A percentile compares a stretch with the other conserved stretches of the same genome.
Evolutionary conservation across 495 filamentous ascomycete genomes (phyloP).

Genomic region (Hyphodiscus hymeniophilus): DNA sequence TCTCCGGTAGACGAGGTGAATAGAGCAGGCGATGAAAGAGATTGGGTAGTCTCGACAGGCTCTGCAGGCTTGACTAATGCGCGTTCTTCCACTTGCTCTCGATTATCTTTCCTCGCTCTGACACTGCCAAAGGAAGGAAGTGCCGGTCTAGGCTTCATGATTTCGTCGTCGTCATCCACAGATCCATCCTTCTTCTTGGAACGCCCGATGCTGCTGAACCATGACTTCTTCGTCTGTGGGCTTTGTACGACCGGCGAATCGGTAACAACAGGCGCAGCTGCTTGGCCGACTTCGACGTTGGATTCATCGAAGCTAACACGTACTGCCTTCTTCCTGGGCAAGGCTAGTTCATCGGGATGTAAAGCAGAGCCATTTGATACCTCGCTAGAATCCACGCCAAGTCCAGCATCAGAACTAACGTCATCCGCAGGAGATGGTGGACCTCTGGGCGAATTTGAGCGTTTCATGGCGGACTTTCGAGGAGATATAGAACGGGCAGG

Average conservation of each 20-base stretch:
- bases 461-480: constrained; percentile 79
- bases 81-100: constrained; percentile 33
- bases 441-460: constrained; percentile 22
- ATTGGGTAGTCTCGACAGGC: constrained; percentile 10
- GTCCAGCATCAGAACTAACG: constrained; percentile 15
- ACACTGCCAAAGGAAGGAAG: constrained; percentile 83
- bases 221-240: constrained; percentile 39
- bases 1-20: constrained; percentile 21
- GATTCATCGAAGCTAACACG: constrained; percentile 86
- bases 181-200: constrained; percentile 37
- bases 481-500: constrained; percentile 76
- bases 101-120: constrained; percentile 38
- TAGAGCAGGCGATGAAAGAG: constrained; percentile 11
- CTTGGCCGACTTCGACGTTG: constrained; percentile 47
- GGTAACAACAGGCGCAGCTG: constrained; percentile 41
- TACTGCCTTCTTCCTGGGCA: constrained; percentile 55
- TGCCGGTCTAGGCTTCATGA: constrained; percentile 66
- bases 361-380: constrained; percentile 45
- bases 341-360: constrained; percentile 49
- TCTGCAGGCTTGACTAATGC: constrained; percentile 44
- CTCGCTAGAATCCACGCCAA: constrained; percentile 41
- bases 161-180: constrained; percentile 48
- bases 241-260: constrained; percentile 41
- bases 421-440: constrained; percentile 10
- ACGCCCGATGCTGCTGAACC: constrained; percentile 43